These are phyloP conservation scores for Erodium texanum DNA, from an alignment of 441 rosid species.

Conservation along the genomic window DNA sequence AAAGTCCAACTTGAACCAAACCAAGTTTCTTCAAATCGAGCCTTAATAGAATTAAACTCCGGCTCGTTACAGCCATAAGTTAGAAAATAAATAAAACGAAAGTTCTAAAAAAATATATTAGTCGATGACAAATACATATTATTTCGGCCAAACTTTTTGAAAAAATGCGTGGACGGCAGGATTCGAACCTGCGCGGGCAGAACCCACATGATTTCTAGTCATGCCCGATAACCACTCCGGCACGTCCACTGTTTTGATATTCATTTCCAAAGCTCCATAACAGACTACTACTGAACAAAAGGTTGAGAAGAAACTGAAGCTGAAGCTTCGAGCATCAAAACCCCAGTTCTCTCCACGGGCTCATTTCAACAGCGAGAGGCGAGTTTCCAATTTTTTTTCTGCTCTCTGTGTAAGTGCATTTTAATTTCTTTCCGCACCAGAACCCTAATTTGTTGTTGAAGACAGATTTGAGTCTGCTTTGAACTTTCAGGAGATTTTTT, in stretches of 20 bases:
- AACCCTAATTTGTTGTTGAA: not conserved
- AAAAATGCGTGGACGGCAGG: conserved; percentile 24
- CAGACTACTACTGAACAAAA: no score
- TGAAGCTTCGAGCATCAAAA: not conserved
- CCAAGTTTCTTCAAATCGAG: no score
- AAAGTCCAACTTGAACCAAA: no score
- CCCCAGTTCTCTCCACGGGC: not conserved
- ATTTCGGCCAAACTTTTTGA: no score
- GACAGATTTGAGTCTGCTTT: not conserved
- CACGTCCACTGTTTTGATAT: conserved; percentile 32
- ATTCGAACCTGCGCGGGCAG: conserved; percentile 31
- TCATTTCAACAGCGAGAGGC: not conserved
- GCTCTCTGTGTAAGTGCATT: not conserved
- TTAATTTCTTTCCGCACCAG: not conserved
- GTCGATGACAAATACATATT: no score
- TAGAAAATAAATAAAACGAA: no score
- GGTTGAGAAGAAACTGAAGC: not conserved
- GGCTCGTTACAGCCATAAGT: no score
- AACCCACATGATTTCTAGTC: conserved; percentile 33
- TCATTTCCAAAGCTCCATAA: no score
- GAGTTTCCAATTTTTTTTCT: not conserved
- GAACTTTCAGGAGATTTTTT: not conserved
- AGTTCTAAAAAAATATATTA: no score
- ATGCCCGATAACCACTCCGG: conserved; percentile 71
- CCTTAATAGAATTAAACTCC: no score